phyloP scores from a whole-genome alignment of 176 grass and related monocot genomes.

The Aegilops tauschii region DNA sequence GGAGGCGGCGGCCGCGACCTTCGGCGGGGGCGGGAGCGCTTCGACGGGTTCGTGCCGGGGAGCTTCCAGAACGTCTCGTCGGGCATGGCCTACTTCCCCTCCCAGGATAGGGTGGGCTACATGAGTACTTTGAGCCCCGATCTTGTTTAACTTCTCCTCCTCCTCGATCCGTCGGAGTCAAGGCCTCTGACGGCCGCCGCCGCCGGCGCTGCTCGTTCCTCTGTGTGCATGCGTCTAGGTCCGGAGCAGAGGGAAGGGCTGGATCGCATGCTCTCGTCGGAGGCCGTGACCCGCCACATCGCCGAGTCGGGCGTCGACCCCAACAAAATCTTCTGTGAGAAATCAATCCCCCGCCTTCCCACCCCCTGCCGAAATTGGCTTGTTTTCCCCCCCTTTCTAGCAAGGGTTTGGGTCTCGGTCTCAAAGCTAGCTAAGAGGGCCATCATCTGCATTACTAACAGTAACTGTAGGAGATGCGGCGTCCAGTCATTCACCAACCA shows the following conservation, averaged over 20 bases:
- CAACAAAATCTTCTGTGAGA: not conserved
- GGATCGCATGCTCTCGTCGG: not conserved
- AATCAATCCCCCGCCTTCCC: not conserved
- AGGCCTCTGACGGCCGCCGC: too few species aligned
- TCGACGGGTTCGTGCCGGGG: not conserved
- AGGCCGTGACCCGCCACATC: not conserved
- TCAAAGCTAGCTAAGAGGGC: too few species aligned
- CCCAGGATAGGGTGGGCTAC: not conserved
- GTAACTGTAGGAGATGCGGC: too few species aligned
- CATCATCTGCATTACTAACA: too few species aligned
- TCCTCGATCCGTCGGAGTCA: too few species aligned
- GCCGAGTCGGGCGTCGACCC: not conserved
- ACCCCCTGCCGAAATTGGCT: not conserved
- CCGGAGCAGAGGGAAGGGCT: constrained; percentile 4
- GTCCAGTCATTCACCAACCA: too few species aligned
- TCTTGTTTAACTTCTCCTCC: too few species aligned
- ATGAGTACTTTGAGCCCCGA: not conserved
- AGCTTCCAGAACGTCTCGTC: constrained; percentile 1
- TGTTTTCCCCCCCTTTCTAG: too few species aligned
- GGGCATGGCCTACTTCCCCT: constrained; percentile 1
- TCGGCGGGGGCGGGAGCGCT: not conserved
- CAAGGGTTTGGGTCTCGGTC: too few species aligned
- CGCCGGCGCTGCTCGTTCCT: too few species aligned
- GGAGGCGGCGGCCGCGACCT: not conserved
- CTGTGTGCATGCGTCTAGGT: not conserved